Conservation (phyloP, 2,329 filamentous ascomycete genomes). For the Bertia moriformis region DNA sequence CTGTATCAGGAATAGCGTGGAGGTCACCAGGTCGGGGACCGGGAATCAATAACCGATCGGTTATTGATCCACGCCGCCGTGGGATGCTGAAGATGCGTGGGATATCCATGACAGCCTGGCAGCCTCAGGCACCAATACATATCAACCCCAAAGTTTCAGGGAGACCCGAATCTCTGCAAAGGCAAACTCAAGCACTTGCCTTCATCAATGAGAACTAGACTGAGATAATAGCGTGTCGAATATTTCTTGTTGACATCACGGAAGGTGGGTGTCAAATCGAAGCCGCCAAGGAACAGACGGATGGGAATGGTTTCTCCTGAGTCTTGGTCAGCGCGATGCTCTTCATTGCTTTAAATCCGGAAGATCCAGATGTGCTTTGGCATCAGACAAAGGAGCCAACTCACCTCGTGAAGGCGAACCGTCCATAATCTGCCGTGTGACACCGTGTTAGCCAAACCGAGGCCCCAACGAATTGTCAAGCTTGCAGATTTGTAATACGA, state of each 20-base stretch:
- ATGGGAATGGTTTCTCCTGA: slow-evolving; percentile 84
- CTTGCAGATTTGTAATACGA: too few species aligned
- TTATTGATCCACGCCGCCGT: neutral
- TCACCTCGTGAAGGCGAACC: slow-evolving; percentile 88
- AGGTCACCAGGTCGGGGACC: neutral
- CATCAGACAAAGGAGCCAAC: too few species aligned
- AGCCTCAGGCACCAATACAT: neutral
- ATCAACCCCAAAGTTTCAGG: neutral
- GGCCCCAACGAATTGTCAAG: slow-evolving; percentile 1
- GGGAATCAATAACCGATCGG: neutral
- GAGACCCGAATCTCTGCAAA: too few species aligned
- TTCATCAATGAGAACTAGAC: slow-evolving; percentile 88
- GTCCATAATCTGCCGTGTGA: slow-evolving; percentile 69
- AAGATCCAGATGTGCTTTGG: too few species aligned
- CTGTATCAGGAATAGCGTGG: neutral
- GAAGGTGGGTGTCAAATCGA: slow-evolving; percentile 95
- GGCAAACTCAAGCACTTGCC: too few species aligned
- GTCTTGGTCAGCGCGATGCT: too few species aligned
- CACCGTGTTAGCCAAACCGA: slow-evolving; percentile 2
- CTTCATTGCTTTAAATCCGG: too few species aligned
- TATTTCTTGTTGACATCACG: slow-evolving; percentile 99
- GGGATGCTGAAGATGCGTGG: neutral
- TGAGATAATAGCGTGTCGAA: slow-evolving; percentile 93
- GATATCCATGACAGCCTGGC: neutral
- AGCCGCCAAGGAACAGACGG: slow-evolving; percentile 87